Percentiles rank a stretch among this genome's conserved stretches.
These are phyloP conservation scores for Lophiotrema nucula DNA, from an alignment of 495 filamentous ascomycete genomes.

Conservation along the genomic window DNA sequence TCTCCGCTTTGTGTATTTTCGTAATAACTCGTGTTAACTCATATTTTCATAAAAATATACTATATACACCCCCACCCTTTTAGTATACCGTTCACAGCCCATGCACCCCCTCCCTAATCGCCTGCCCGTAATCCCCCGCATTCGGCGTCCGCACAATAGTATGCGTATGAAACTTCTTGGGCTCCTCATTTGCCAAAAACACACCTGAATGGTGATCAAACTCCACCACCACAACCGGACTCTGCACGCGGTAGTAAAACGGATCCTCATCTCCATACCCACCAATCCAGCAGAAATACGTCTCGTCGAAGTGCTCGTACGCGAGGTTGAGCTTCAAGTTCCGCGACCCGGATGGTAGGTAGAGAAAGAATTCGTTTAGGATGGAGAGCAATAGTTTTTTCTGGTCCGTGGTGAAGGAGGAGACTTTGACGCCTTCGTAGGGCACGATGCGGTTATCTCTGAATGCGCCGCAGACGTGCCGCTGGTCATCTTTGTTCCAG, in stretches of 20 bases:
- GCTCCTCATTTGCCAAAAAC: constrained; percentile 68
- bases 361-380: constrained; percentile 60
- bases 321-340: constrained; percentile 53
- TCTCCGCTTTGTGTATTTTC: too few relatives aligned
- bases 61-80: too few relatives aligned
- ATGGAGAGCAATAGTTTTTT: constrained; percentile 56
- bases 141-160: constrained; percentile 70
- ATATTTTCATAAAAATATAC: too few relatives aligned
- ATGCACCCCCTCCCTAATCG: constrained; percentile 40
- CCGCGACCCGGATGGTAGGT: constrained; percentile 56
- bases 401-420: constrained; percentile 47
- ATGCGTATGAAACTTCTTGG: constrained; percentile 75
- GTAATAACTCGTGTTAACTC: too few relatives aligned
- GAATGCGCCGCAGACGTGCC: constrained; percentile 71
- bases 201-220: constrained; percentile 81
- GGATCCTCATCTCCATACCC: constrained; percentile 62
- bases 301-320: constrained; percentile 57
- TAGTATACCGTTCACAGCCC: constrained; percentile 19
- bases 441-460: constrained; percentile 74
- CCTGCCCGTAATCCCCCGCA: constrained; percentile 69
- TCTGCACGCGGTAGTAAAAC: constrained; percentile 76
- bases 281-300: constrained; percentile 76
- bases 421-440: constrained; percentile 63
- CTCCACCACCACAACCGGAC: constrained; percentile 68
- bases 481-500: constrained; percentile 73